Conservation (phyloP, 2,329 filamentous ascomycete genomes). For the Paramyrothecium sp. region DNA sequence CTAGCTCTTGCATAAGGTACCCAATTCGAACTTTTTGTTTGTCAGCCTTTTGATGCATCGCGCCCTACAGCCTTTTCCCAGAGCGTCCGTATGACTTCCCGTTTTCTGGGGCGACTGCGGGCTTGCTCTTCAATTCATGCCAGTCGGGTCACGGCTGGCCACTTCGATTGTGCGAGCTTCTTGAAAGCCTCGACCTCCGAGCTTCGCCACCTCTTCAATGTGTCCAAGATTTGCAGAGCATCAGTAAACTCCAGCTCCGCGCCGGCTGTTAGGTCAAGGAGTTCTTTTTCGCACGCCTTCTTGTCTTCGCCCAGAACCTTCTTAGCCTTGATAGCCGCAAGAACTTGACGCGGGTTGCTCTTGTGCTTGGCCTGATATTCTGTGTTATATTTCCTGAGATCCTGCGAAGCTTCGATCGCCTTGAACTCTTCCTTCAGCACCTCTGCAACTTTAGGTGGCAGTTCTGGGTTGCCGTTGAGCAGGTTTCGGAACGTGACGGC, state of each 20-base stretch:
- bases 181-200: constrained; percentile 46
- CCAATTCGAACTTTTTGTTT: too few species aligned
- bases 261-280: constrained; percentile 57
- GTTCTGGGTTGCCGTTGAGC: constrained; percentile 53
- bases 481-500: constrained; percentile 66
- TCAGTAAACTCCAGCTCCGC: constrained; percentile 52
- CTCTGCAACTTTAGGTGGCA: constrained; percentile 64
- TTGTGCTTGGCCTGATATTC: constrained; percentile 63
- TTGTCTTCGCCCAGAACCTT: constrained; percentile 58
- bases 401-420: constrained; percentile 53
- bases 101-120: not conserved
- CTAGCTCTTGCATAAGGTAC: too few species aligned
- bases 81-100: not conserved
- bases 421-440: constrained; percentile 70
- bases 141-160: constrained; percentile 48
- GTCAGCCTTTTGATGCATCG: too few species aligned
- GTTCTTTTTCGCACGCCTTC: constrained; percentile 56
- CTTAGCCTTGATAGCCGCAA: constrained; percentile 61
- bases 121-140: constrained; percentile 17
- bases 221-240: constrained; percentile 45
- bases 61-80: too few species aligned
- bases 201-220: constrained; percentile 49
- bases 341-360: constrained; percentile 58
- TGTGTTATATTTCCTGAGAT: constrained; percentile 64
- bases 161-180: constrained; percentile 46